Evolutionary conservation across 2,329 filamentous ascomycete genomes (phyloP), one percentile per base, ranked within the genome.

Genomic region (Cytospora piceicola): DNA sequence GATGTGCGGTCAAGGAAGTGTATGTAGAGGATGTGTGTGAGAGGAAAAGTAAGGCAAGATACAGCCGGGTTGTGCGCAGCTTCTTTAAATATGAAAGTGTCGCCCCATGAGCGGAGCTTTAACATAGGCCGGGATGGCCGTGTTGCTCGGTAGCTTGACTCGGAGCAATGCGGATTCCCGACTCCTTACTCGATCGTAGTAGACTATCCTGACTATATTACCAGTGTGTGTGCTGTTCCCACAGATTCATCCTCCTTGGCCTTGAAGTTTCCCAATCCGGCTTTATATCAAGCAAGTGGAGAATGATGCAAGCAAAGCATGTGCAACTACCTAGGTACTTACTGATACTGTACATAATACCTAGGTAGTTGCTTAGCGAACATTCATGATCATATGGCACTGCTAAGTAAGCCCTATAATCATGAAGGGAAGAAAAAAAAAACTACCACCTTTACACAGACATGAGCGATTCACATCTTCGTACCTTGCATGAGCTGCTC

Each of bases 1-100:
- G 64, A 53, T 63, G 60, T 59, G 52, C n/a, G 55, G 24, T 52
- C 29, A 32, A 24, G 20, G 17, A 11, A 15, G 17, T 12, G 27
- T 20, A 15, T 17, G 22, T 27, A 52, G 24, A 11, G 30, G 3
- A 17, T 24, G 46, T 27, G 22, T 3, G 32, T 14, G 22, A 17
- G 42, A 12, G 20, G n/a, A 15, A 8, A 15, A 32, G 15, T 20
- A 6, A 20, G 29, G 53, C 11, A 22, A 14, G 20, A 14, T 2
- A 11, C 9, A 14, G 27, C 24, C 7, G 20, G 30, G 11, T 11
- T 29, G 27, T 32, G 52, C 6, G 22, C 15, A 15, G 39, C 5
- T 20, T 11, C 14, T 49, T 22, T 49, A 49, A n/a, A 24, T 49
- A 24, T 7, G 11, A 39, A 15, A 20, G 39, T n/a, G 39, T 17